These are phyloP conservation scores for Sophora flavescens DNA, from an alignment of 306 rosid genomes.

Conservation along the genomic window DNA sequence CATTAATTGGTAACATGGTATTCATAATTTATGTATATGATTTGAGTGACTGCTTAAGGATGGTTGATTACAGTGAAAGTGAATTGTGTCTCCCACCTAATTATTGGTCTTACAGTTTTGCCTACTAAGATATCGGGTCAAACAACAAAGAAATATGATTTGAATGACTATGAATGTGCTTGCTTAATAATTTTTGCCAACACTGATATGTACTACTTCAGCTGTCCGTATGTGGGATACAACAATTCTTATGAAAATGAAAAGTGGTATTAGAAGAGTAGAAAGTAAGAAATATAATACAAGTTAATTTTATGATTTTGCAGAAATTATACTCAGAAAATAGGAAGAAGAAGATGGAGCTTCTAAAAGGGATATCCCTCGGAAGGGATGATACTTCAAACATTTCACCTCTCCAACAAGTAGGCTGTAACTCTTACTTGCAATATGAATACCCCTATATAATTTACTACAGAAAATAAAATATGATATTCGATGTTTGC, in stretches of 20 bases:
- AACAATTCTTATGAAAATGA: background rate
- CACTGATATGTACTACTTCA: background rate
- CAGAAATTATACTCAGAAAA: conserved; percentile 81
- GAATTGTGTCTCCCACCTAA: too few relatives aligned
- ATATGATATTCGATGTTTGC: background rate
- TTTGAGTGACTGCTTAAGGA: too few relatives aligned
- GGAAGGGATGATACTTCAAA: conserved; percentile 60
- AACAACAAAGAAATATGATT: too few relatives aligned
- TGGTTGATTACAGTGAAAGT: too few relatives aligned
- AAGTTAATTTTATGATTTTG: background rate
- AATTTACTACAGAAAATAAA: background rate
- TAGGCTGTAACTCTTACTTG: background rate
- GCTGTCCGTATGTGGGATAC: background rate
- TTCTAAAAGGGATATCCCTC: conserved; percentile 65
- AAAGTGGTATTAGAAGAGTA: background rate
- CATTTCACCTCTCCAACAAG: conserved; percentile 75
- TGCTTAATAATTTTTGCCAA: background rate
- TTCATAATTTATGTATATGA: too few relatives aligned
- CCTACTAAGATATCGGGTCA: too few relatives aligned
- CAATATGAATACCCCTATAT: background rate
- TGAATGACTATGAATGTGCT: background rate
- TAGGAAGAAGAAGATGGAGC: conserved; percentile 82
- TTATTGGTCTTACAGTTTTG: too few relatives aligned
- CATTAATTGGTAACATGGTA: too few relatives aligned
- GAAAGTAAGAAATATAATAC: background rate